Percentiles rank a stretch among this genome's conserved stretches.
Evolutionary conservation across 106 monocot species (phyloP).

Genomic region (Dendrobium officinale): DNA sequence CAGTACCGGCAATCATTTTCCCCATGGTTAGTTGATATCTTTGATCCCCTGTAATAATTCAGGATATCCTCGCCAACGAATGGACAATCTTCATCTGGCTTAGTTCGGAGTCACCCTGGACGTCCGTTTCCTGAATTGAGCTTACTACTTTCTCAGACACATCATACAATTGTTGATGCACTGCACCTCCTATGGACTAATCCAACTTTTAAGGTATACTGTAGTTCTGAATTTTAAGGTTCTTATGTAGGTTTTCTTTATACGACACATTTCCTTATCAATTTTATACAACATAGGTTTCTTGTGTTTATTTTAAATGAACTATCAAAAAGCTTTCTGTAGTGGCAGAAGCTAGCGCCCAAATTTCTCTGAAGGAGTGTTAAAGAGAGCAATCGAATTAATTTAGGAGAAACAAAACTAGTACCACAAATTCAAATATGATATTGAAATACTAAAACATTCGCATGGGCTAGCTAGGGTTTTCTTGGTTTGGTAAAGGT

Average conservation of each 20-base stretch:
- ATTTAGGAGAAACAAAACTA: no score
- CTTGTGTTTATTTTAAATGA: not conserved
- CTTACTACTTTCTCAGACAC: not conserved
- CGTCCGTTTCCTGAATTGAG: not conserved
- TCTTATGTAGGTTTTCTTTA: not conserved
- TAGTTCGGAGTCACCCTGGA: not conserved
- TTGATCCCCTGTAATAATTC: not conserved
- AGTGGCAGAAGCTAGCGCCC: no score
- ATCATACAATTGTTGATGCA: constrained; percentile 4
- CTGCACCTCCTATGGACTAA: not conserved
- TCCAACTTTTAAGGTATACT: constrained; percentile 2
- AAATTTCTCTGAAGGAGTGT: no score
- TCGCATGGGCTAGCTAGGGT: no score
- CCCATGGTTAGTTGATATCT: not conserved
- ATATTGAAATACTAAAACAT: no score
- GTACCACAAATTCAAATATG: no score
- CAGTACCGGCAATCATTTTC: not conserved
- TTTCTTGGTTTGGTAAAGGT: no score
- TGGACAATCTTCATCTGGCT: not conserved
- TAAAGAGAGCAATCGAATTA: no score
- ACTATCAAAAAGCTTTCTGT: not conserved
- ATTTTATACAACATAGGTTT: not conserved
- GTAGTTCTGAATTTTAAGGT: not conserved
- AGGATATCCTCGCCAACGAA: not conserved
- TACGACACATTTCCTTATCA: not conserved